phyloP scores from a whole-genome alignment of 768 basidiomycete genomes.

The Rhizopogon salebrosus region DNA sequence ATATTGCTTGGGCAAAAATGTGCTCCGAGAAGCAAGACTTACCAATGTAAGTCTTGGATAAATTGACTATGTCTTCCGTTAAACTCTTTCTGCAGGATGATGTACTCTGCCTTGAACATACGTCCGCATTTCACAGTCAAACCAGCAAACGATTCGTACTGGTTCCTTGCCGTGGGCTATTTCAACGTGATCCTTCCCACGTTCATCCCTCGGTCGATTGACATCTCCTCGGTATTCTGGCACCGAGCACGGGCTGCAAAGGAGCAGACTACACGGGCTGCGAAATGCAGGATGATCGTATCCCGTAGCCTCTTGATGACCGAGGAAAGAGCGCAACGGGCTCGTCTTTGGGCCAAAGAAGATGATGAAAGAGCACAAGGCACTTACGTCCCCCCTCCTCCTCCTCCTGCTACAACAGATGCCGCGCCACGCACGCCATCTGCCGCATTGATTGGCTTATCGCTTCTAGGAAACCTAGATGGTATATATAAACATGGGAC shows the following conservation, averaged over 20 bases:
- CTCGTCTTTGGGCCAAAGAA: constrained; percentile 66
- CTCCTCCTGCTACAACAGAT: constrained; percentile 16
- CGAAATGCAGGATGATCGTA: constrained; percentile 57
- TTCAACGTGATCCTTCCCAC: constrained; percentile 78
- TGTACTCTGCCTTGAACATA: constrained; percentile 84
- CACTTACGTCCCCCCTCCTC: constrained; percentile 29
- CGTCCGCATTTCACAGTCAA: constrained; percentile 51
- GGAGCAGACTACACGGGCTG: constrained; percentile 58
- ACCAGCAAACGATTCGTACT: constrained; percentile 57
- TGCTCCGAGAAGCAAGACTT: constrained; percentile 38
- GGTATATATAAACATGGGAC: constrained; percentile 68
- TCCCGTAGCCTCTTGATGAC: constrained; percentile 65
- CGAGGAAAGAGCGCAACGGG: constrained; percentile 50
- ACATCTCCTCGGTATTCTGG: constrained; percentile 57
- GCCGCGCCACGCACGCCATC: constrained; percentile 42
- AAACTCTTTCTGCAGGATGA: constrained; percentile 42
- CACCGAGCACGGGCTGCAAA: constrained; percentile 67
- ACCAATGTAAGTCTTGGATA: constrained; percentile 39
- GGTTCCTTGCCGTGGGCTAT: constrained; percentile 78
- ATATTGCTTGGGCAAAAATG: constrained; percentile 65
- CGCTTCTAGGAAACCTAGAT: constrained; percentile 81
- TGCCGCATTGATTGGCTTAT: constrained; percentile 67
- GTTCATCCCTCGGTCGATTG: constrained; percentile 49
- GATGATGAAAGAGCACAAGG: constrained; percentile 62
- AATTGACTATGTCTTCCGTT: background rate